Evolutionary conservation across 768 basidiomycete genomes (phyloP).

Genomic region (Mycena haematopus): DNA sequence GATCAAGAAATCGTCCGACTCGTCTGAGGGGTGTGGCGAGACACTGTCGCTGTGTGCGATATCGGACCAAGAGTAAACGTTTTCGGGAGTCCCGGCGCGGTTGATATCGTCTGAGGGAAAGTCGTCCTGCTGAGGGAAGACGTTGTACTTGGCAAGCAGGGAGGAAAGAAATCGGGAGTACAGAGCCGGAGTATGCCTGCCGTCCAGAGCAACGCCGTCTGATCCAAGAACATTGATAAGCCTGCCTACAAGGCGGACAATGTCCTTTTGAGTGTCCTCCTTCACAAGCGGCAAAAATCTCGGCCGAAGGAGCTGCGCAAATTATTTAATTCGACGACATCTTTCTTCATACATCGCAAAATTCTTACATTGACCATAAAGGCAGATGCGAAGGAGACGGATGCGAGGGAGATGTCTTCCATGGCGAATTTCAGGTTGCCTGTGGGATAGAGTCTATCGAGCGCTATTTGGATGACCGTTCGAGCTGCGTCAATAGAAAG

Average conservation of each 20-base stretch:
- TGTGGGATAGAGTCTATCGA: slow-evolving; percentile 58
- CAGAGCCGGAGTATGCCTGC: slow-evolving; percentile 60
- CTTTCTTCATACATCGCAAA: not conserved
- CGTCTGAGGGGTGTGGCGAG: slow-evolving; percentile 19
- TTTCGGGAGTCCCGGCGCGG: slow-evolving; percentile 36
- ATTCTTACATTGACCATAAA: slow-evolving; percentile 63
- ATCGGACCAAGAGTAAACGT: slow-evolving; percentile 54
- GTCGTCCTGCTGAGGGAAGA: slow-evolving; percentile 6
- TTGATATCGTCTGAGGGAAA: slow-evolving; percentile 29
- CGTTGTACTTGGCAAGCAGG: slow-evolving; percentile 49
- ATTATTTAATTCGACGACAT: not conserved
- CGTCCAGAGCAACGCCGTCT: slow-evolving; percentile 58
- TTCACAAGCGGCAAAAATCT: slow-evolving; percentile 52
- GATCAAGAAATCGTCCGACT: slow-evolving; percentile 13
- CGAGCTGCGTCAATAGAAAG: slow-evolving; percentile 62
- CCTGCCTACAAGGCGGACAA: slow-evolving; percentile 48
- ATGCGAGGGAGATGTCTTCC: slow-evolving; percentile 57
- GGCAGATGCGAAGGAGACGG: slow-evolving; percentile 64
- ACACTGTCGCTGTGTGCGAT: slow-evolving; percentile 29
- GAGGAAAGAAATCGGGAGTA: slow-evolving; percentile 63
- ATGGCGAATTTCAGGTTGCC: slow-evolving; percentile 63
- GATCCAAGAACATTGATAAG: slow-evolving; percentile 56
- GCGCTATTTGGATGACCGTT: slow-evolving; percentile 60
- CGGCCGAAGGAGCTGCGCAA: slow-evolving; percentile 54
- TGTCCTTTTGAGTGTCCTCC: slow-evolving; percentile 45